Evolutionary conservation across 768 basidiomycete species (phyloP), one percentile per base, ranked within the genome.

Genomic region (Tylopilus rubrobrunneus): DNA sequence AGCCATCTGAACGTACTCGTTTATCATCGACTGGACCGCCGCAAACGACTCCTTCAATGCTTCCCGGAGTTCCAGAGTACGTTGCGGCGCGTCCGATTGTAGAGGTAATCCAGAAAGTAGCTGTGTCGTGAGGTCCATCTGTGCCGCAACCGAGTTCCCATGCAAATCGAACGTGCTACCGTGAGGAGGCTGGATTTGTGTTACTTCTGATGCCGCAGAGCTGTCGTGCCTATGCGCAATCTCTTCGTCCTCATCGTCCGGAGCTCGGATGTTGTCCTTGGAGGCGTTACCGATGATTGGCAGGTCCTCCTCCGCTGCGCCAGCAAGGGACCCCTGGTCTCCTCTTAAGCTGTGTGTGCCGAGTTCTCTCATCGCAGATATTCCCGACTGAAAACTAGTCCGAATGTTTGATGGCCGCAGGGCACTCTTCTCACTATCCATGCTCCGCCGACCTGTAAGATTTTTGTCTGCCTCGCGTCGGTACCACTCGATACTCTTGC

Each of bases 91-190:
- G 15, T 70, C 65, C 4, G 65, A 53, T 10, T 68, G 71, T 3
- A 73, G 53, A 4, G 73, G 58, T 43, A 83, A 65, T 37, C 77
- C 77, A 7, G 76, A 64, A 28, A 93, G 70, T 12, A 95, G 77
- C 61, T 88, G 83, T 11, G 77, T 59, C 0, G 85, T 85, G 19
- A 93, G 74, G 53, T 96, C 92, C 60, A 94, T 71, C 71, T 97
- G 94, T 9, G 91, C 82, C 2, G 80, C 69, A 4, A 78, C 74
- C 1, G 86, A 79, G 59, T 87, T 90, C 7, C 80, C 89, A 17
- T 87, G 84, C 6, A 92, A 67, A 49, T 84, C 82, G 55, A 87
- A 85, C 5, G 72, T 73, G 23, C 66, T 65, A 17, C 79, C 75
- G 59, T 91, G 78, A 0, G 90, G 90, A 0, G 84, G 83, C 0